Evolutionary conservation across 2,329 filamentous ascomycete species (phyloP).

Genomic region (Aspergillus viridinutans): DNA sequence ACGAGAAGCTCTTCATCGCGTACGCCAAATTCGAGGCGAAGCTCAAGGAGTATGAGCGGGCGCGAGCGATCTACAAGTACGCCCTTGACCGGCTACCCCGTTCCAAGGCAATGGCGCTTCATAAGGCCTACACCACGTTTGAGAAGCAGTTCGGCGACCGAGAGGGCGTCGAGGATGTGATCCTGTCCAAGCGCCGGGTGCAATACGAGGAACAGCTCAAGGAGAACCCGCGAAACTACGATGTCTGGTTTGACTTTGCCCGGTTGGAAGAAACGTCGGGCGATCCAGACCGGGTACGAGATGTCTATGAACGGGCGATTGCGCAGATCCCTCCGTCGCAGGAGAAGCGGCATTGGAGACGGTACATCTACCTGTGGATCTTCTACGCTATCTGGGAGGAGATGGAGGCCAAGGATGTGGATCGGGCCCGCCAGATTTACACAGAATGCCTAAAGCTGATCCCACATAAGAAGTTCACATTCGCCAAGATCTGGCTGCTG

Average conservation of each 20-base stretch:
- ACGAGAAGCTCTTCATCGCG: slow-evolving; percentile 90
- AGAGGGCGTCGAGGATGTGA: slow-evolving; percentile 91
- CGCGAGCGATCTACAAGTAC: slow-evolving; percentile 94
- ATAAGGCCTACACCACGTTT: slow-evolving; percentile 94
- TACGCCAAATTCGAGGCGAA: slow-evolving; percentile 95
- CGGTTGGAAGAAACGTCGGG: slow-evolving; percentile 82
- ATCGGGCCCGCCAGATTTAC: slow-evolving; percentile 84
- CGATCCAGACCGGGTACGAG: slow-evolving; percentile 76
- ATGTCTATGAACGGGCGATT: slow-evolving; percentile 93
- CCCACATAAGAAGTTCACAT: slow-evolving; percentile 95
- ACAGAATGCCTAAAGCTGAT: slow-evolving; percentile 80
- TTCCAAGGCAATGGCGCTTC: slow-evolving; percentile 76
- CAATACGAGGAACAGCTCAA: slow-evolving; percentile 93
- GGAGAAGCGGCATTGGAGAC: slow-evolving; percentile 94
- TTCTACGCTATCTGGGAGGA: slow-evolving; percentile 98
- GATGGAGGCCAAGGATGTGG: slow-evolving; percentile 71
- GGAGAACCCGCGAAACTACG: slow-evolving; percentile 94
- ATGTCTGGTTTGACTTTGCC: slow-evolving; percentile 94
- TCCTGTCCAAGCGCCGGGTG: slow-evolving; percentile 86
- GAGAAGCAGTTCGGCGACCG: slow-evolving; percentile 96
- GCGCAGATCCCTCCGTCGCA: slow-evolving; percentile 91
- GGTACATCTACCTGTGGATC: slow-evolving; percentile 97
- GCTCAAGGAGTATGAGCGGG: slow-evolving; percentile 90
- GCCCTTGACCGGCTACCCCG: slow-evolving; percentile 86
- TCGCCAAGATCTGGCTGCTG: slow-evolving; percentile 92